Percentiles rank a stretch among this genome's conserved stretches.
phyloP scores from a whole-genome alignment of 345 rosid species.

The Salix udensis region DNA sequence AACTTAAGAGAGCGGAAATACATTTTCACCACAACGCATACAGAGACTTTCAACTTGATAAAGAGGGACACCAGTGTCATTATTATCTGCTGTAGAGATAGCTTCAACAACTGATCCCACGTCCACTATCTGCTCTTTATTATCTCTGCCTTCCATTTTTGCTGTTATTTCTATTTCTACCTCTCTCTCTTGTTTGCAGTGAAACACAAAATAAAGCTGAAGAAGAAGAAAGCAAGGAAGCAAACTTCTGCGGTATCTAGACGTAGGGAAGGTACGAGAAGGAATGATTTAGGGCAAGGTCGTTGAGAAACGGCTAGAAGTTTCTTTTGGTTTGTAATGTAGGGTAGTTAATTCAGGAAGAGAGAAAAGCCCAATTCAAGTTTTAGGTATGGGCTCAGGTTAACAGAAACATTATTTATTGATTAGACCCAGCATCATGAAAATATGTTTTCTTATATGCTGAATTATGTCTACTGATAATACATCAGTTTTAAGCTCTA shows the following conservation, averaged over 20 bases:
- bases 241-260: background rate
- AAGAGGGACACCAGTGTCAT: conserved; percentile 55
- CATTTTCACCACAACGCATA: conserved; percentile 87
- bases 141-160: background rate
- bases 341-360: no score
- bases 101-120: conserved; percentile 83
- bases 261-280: background rate
- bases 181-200: background rate
- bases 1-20: conserved; percentile 11
- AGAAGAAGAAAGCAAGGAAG: background rate
- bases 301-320: conserved; percentile 3
- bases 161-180: background rate
- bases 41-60: conserved; percentile 88
- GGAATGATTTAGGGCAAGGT: no score
- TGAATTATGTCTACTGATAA: no score
- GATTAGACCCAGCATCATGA: no score
- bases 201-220: background rate
- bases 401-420: no score
- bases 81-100: conserved; percentile 37
- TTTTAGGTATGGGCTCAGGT: no score
- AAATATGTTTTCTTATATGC: no score
- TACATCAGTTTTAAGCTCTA: no score
- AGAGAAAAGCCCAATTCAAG: no score
- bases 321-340: background rate
- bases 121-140: conserved; percentile 10